Evolutionary conservation across 2,329 filamentous ascomycete species (phyloP), one percentile per base, ranked within the genome.

Genomic region (Xylaria sp.): DNA sequence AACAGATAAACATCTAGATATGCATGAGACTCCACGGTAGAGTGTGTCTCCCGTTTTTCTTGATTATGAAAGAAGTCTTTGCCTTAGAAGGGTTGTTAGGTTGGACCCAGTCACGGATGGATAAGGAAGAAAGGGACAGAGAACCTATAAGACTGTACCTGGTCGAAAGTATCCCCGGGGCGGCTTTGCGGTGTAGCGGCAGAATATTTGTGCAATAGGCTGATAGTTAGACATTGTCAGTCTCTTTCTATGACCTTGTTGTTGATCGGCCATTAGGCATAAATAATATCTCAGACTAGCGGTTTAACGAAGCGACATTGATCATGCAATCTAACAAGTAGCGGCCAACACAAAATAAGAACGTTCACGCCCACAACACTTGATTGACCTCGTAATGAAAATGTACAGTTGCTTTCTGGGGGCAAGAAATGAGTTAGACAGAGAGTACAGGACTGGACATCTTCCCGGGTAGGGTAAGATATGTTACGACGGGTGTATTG

Each of bases 1-100:
- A 61, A 67, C 49, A 74, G 49, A 54, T 33, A 39, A 33, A 73
- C n/a, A 22, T 74, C 71, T 22, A 70, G 25, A 15, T 50, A 69
- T 11, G 15, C 29, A 50, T 61, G 38, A 25, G 61, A 15, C 5
- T 53, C 17, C 10, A 20, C 7, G 22, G n/a, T 5, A 3, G 44
- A 47, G n/a, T 13, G 13, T 44, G 11, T 45, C 3, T 53, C 25
- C 44, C 9, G 22, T 27, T 20, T 33, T 6, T 13, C 38, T n/a
- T 6, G 58, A 27, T n/a, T 44, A 6, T 60, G 25, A n/a, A 49
- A 63, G 25, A 68, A 68, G 10, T 63, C 65, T 3, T 6, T 49
- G 38, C 61, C 65, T 68, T 61, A 3, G 1, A 36, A 31, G 25
- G 3, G 2, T 17, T 22, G 27, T 68, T 61, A 68, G 51, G 20